A percentile compares a stretch with the other conserved stretches of the same genome.
phyloP scores from a whole-genome alignment of 805 yeast species.

The Blastobotrys parvus region DNA sequence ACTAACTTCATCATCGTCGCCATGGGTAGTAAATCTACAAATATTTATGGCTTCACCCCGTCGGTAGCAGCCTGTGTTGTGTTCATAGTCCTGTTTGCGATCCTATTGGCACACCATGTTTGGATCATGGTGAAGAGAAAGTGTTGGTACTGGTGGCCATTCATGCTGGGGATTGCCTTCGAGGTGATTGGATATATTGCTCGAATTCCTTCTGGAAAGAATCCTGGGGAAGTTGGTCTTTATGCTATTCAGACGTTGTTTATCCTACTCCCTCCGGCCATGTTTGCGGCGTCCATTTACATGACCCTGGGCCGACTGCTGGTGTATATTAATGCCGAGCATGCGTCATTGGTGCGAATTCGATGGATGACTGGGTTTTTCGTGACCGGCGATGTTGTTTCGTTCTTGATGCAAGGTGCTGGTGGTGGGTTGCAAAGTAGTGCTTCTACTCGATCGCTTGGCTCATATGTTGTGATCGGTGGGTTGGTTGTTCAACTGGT shows the following conservation, averaged over 20 bases:
- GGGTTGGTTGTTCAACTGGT: constrained; percentile 73
- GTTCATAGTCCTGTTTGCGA: constrained; percentile 44
- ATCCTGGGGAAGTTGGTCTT: constrained; percentile 28
- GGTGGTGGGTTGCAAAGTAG: constrained; percentile 61
- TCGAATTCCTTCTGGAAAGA: constrained; percentile 40
- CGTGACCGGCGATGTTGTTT: constrained; percentile 55
- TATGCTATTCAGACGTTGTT: constrained; percentile 59
- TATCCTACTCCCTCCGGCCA: constrained; percentile 72
- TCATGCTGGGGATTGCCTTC: constrained; percentile 41
- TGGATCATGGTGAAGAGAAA: constrained; percentile 37
- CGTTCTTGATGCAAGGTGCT: constrained; percentile 58
- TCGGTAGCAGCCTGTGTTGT: constrained; percentile 46
- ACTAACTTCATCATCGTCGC: too few species aligned
- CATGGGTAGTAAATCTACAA: too few species aligned
- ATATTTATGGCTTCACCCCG: constrained; percentile 30
- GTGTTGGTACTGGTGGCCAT: constrained; percentile 53
- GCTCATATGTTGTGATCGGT: constrained; percentile 61
- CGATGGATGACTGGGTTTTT: constrained; percentile 55
- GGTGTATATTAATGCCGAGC: constrained; percentile 41
- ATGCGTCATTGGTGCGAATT: constrained; percentile 45
- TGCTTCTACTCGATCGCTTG: constrained; percentile 35
- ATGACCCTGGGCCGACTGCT: constrained; percentile 59
- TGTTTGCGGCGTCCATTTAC: constrained; percentile 77
- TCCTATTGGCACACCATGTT: constrained; percentile 36
- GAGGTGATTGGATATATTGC: constrained; percentile 66